A percentile compares a stretch with the other conserved stretches of the same genome.
These are phyloP conservation scores for Beauveria sp. DNA, from an alignment of 2,329 filamentous ascomycete species.

Conservation along the genomic window DNA sequence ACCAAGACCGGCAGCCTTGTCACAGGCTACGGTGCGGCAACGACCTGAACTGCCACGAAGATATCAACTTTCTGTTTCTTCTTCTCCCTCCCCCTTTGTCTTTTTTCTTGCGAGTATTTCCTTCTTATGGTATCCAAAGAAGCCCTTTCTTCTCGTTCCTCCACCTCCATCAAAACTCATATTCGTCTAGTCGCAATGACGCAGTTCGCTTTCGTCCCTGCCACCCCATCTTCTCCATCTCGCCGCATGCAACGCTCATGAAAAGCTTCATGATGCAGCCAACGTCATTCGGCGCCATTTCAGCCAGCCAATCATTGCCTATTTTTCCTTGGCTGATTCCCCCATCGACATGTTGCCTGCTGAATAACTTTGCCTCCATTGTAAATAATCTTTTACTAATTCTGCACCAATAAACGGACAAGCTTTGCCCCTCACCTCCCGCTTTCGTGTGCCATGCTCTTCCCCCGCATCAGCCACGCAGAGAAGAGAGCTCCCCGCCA, in stretches of 20 bases:
- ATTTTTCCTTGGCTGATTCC: neutral
- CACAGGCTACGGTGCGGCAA: too few species aligned
- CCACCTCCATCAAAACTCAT: neutral
- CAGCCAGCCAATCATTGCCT: neutral
- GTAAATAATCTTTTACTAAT: too few species aligned
- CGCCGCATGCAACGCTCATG: neutral
- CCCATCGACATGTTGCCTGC: neutral
- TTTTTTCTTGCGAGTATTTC: too few species aligned
- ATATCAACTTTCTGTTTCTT: too few species aligned
- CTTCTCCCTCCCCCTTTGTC: too few species aligned
- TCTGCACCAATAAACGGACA: neutral
- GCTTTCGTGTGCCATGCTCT: neutral
- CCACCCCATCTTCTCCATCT: too few species aligned
- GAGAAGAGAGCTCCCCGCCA: neutral
- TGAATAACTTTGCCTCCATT: neutral
- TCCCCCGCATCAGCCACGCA: neutral
- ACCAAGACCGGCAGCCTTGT: too few species aligned
- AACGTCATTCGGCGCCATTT: neutral
- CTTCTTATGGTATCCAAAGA: too few species aligned
- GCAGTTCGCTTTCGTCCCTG: too few species aligned
- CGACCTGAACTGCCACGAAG: too few species aligned
- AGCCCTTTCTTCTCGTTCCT: too few species aligned
- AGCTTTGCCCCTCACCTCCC: neutral
- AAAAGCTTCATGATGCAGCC: neutral
- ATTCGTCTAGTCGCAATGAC: too few species aligned